Evolutionary conservation across 495 filamentous ascomycete species (phyloP), one percentile per base, ranked within the genome.

Genomic region (Cercophora samala): DNA sequence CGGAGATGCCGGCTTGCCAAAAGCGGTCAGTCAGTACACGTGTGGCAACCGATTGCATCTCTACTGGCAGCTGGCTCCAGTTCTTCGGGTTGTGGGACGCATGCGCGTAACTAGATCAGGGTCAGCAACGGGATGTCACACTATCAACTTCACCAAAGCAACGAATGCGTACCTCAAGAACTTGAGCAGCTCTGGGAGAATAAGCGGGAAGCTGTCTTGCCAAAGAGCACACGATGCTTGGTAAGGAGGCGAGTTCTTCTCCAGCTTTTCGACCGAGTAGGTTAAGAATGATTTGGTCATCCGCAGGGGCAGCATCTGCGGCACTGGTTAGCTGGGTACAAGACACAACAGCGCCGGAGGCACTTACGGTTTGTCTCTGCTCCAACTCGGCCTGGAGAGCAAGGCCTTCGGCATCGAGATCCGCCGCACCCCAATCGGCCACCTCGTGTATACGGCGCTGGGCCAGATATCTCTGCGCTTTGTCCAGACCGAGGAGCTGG

Each of bases 1-100:
- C 90, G 0, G 95, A 97, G 53, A 99, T 99, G 18, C 95, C 95
- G 18, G 94, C 91, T 84, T 99, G 95, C 95, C 95, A 99, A 73
- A 99, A 98, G 24, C 95, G 90, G 79, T 99, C 95, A 1, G 93
- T 96, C 19, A 99, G 80, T 58, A 97, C 91, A 5, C 91, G 87
- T 37, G 86, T 86, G 29, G 97, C 89, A 18, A 97, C 87, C 13
- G 82, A 79, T 65, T 85, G 88, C 84, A 94, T 90, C 53, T 97
- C 92, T 46, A 81, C 78, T 13, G 93, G 88, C n/a, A 97, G 78
- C 54, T 86, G 83, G 22, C 82, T 83, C 95, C 95, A 99, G 70
- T 92, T 95, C 22, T 80, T 76, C 0, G 93, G 86, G 70, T 97
- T 92, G 74, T 97, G 92, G 69, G 95, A 97, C n/a, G 93, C 91